A percentile compares a stretch with the other conserved stretches of the same genome.
Conservation (phyloP, 352 stramenopile genomes). For the Phytophthora tentaculata region DNA sequence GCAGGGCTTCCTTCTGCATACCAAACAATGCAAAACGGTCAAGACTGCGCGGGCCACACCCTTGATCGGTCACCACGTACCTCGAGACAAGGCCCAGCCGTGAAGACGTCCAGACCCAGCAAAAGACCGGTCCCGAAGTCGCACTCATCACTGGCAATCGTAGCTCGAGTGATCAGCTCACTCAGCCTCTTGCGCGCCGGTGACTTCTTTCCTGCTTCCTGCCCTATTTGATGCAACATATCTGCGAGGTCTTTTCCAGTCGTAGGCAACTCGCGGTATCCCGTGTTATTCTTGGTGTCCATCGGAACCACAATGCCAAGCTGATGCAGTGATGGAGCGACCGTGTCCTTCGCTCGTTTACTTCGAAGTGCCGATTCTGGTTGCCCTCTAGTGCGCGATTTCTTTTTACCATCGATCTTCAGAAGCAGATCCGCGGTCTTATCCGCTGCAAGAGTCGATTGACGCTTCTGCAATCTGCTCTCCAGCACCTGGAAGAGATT, state of each 20-base stretch:
- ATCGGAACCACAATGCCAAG: conserved; percentile 63
- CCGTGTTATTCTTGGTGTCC: conserved; percentile 54
- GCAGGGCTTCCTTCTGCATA: conserved; percentile 51
- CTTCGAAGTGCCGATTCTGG: conserved; percentile 27
- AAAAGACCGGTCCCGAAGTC: conserved; percentile 72
- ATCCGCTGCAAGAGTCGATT: conserved; percentile 14
- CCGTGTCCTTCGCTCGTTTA: conserved; percentile 38
- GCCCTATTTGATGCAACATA: conserved; percentile 38
- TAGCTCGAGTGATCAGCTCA: conserved; percentile 66
- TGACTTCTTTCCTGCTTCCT: conserved; percentile 24
- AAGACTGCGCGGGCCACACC: neutral
- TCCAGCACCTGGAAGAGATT: conserved; percentile 55
- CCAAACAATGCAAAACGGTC: neutral
- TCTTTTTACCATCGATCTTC: conserved; percentile 27
- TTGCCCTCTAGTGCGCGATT: conserved; percentile 6
- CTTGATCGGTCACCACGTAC: conserved; percentile 20
- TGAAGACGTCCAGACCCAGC: conserved; percentile 70
- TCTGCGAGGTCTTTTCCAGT: conserved; percentile 37
- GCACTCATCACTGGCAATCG: conserved; percentile 74
- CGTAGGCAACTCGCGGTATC: conserved; percentile 61
- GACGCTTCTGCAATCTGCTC: conserved; percentile 16
- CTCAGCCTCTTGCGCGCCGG: conserved; percentile 44
- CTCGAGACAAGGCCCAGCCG: conserved; percentile 43
- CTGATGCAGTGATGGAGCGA: conserved; percentile 45
- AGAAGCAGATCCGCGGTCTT: conserved; percentile 15